Percentiles rank a stretch among this genome's conserved stretches.
These are phyloP conservation scores for Solanum pinnatisectum DNA, from an alignment of 257 asterid species.

Conservation along the genomic window DNA sequence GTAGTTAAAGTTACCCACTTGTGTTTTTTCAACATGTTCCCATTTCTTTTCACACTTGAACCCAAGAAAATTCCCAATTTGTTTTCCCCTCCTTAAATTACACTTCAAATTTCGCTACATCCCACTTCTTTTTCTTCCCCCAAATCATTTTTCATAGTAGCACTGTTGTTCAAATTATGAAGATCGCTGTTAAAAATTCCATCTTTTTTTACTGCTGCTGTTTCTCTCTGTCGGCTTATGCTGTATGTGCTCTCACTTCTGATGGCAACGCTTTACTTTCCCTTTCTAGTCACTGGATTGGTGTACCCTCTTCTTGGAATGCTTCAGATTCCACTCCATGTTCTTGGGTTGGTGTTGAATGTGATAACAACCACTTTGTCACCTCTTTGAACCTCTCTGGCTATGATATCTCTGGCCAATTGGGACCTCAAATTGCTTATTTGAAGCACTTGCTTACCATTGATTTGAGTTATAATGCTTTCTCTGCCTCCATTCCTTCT, in stretches of 20 bases:
- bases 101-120: neutral
- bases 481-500: conserved; percentile 52
- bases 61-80: neutral
- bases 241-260: conserved; percentile 17
- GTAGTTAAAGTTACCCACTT: neutral
- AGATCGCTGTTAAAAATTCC: neutral
- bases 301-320: conserved; percentile 71
- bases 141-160: neutral
- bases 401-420: conserved; percentile 51
- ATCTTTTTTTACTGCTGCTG: conserved; percentile 26
- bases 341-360: conserved; percentile 71
- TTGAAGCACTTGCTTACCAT: conserved; percentile 33
- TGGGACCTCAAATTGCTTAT: conserved; percentile 53
- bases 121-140: neutral
- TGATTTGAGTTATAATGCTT: conserved; percentile 32
- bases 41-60: neutral
- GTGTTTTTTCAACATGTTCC: neutral
- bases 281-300: conserved; percentile 44
- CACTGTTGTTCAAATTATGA: conserved; percentile 11
- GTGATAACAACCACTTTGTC: conserved; percentile 27
- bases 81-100: neutral
- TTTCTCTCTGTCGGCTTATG: conserved; percentile 8
- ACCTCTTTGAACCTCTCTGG: conserved; percentile 33
- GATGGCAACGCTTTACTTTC: conserved; percentile 63
- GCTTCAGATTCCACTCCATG: conserved; percentile 73